A percentile compares a stretch with the other conserved stretches of the same genome.
phyloP scores from a whole-genome alignment of 352 stramenopile genomes.

The Pythium myriotylum region DNA sequence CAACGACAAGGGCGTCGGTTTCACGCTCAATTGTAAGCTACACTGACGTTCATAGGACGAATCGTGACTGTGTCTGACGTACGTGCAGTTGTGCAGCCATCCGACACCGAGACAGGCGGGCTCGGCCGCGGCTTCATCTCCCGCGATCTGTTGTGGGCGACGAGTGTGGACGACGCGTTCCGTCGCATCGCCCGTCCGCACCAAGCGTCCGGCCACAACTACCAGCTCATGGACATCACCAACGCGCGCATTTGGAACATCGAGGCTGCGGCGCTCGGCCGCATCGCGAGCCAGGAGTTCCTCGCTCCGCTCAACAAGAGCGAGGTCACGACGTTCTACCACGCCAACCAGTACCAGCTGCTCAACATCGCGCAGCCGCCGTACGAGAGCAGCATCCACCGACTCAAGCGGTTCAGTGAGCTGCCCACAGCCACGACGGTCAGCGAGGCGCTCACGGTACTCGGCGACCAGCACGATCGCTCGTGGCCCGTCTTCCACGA shows the following conservation, averaged over 20 bases:
- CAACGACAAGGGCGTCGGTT: constrained; percentile 67
- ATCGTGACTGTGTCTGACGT: background rate
- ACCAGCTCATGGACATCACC: constrained; percentile 73
- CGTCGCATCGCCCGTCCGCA: constrained; percentile 46
- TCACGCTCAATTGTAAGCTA: constrained; percentile 78
- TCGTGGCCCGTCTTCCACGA: constrained; percentile 73
- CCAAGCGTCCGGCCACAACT: constrained; percentile 74
- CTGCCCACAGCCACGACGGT: constrained; percentile 43
- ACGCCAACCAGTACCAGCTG: constrained; percentile 79
- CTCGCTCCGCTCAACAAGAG: constrained; percentile 4
- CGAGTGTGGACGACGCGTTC: constrained; percentile 49
- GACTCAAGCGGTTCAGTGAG: constrained; percentile 60
- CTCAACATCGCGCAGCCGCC: constrained; percentile 59
- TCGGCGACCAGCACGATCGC: constrained; percentile 65
- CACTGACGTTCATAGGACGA: background rate
- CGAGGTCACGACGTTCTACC: constrained; percentile 53
- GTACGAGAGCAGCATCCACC: constrained; percentile 70
- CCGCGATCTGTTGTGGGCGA: constrained; percentile 53
- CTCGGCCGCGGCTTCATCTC: constrained; percentile 75
- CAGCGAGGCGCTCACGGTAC: constrained; percentile 48
- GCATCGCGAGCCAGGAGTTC: constrained; percentile 49
- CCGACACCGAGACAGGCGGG: constrained; percentile 56
- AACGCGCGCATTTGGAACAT: constrained; percentile 60
- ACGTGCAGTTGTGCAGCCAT: constrained; percentile 60
- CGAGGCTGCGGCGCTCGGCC: constrained; percentile 67